phyloP scores from a whole-genome alignment of 495 filamentous ascomycete species.

The Penicillium verhagenii region DNA sequence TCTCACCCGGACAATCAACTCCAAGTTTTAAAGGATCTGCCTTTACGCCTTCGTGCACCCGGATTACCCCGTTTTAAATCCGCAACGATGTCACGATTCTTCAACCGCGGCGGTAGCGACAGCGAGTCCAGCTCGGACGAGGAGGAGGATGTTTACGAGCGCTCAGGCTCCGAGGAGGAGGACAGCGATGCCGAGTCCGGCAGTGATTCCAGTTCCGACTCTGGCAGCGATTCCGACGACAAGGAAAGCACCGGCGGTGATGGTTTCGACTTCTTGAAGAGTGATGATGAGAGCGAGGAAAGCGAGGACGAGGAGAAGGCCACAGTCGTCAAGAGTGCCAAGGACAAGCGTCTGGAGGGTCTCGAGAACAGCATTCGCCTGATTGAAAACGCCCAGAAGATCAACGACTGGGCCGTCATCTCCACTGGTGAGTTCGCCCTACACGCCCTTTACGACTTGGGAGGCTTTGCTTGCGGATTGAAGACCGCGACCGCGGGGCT shows the following conservation, averaged over 20 bases:
- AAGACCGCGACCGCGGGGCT: background rate
- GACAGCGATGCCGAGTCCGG: constrained; percentile 80
- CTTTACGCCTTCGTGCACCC: constrained; percentile 26
- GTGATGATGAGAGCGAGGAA: constrained; percentile 74
- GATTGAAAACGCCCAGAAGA: constrained; percentile 96
- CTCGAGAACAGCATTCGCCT: constrained; percentile 82
- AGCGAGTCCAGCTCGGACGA: constrained; percentile 73
- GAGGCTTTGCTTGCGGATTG: background rate
- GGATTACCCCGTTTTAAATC: constrained; percentile 21
- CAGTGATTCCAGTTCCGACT: constrained; percentile 33
- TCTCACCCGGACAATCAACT: constrained; percentile 41
- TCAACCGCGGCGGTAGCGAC: constrained; percentile 89
- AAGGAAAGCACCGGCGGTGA: constrained; percentile 63
- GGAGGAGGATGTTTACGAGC: constrained; percentile 86
- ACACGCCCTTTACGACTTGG: background rate
- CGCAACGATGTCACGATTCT: constrained; percentile 79
- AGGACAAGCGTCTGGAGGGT: constrained; percentile 94
- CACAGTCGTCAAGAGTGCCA: constrained; percentile 90
- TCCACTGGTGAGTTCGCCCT: constrained; percentile 65
- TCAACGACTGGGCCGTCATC: constrained; percentile 94
- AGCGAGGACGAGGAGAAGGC: constrained; percentile 79
- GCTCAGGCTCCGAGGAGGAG: constrained; percentile 63
- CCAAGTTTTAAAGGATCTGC: constrained; percentile 35
- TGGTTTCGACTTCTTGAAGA: constrained; percentile 72
- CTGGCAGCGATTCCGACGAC: constrained; percentile 52